Base-by-base conservation (phyloP, 805 yeast genomes). In the Saccharomycopsis fibuligera region DNA sequence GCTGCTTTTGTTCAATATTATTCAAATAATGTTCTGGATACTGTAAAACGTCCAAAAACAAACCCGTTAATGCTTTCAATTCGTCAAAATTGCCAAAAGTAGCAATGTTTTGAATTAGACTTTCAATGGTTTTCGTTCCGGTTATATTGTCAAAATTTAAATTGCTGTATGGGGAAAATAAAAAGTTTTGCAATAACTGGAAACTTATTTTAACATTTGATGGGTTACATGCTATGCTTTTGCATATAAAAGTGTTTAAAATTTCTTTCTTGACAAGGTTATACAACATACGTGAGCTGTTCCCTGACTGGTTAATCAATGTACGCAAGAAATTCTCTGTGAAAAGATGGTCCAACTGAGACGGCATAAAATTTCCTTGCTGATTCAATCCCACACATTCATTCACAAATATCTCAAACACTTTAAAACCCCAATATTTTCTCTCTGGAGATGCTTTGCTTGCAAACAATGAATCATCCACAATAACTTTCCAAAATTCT, bases 391-490 rank as follows among this genome's bases (percentile, higher is more conserved):
- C 63, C 54, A 5, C 62, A 56, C 5, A 53, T 48, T 38, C 63
- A 60, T 14, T 45, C 5, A 81, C 60, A 48, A 79, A 71, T 45
- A 72, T 67, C 37, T 66, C 70, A 53, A 90, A 79, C 9, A 89
- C 74, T 56, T 85, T 85, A 57, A 90, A 79, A 0, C 96, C 98
- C 76, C 87, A 77, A 63, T 74, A 86, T 62, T 90, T 91, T 49
- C 96, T 72, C 62, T 90, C 97, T 29, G 82, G 77, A 1, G 96
- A 88, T 0, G 96, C 73, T 55, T 81, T 78, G 33, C 78, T 79
- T 4, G 86, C 70, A 57, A 91, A 90, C 51, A 86, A 77, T 3
- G 84, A 75, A 57, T 88, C 93, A 60, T 91, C 97, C 14, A 91
- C 76, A 4, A 79, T 81, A 3, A 73, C 68, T 56, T 79, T 76